Conservation (phyloP, 495 filamentous ascomycete species). For the Lophiostoma macrostomum region DNA sequence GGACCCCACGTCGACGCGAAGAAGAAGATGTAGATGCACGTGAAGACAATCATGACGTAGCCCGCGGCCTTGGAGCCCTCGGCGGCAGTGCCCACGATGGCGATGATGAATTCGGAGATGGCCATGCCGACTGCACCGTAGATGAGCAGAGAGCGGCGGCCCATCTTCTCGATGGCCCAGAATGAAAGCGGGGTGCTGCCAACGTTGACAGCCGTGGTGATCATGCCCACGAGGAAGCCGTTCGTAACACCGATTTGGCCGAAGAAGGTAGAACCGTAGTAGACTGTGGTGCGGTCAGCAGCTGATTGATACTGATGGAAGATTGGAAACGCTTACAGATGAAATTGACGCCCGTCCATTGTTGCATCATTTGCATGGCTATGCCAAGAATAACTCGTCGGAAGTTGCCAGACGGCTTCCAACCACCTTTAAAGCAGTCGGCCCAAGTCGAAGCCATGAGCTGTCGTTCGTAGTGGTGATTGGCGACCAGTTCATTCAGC, state of each 20-base stretch:
- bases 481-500: slow-evolving; percentile 71
- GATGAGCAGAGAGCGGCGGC: slow-evolving; percentile 77
- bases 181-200: slow-evolving; percentile 77
- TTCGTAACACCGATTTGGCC: slow-evolving; percentile 60
- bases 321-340: slow-evolving; percentile 48
- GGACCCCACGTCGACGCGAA: slow-evolving; percentile 49
- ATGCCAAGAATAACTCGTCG: slow-evolving; percentile 74
- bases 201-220: slow-evolving; percentile 84
- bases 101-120: slow-evolving; percentile 81
- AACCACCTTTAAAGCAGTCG: slow-evolving; percentile 66
- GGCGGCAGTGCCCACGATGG: slow-evolving; percentile 56
- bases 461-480: slow-evolving; percentile 71
- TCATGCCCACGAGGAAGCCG: slow-evolving; percentile 74
- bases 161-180: slow-evolving; percentile 76
- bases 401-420: slow-evolving; percentile 58
- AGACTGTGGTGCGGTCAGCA: slow-evolving; percentile 48
- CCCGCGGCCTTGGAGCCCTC: slow-evolving; percentile 27
- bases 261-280: slow-evolving; percentile 82
- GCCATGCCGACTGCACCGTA: slow-evolving; percentile 78
- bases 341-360: slow-evolving; percentile 85
- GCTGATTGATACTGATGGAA: background rate
- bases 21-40: slow-evolving; percentile 57
- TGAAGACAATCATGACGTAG: slow-evolving; percentile 39
- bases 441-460: slow-evolving; percentile 58
- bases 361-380: slow-evolving; percentile 73